Evolutionary conservation across 345 rosid species (phyloP).

Genomic region (Brassica rapa): DNA sequence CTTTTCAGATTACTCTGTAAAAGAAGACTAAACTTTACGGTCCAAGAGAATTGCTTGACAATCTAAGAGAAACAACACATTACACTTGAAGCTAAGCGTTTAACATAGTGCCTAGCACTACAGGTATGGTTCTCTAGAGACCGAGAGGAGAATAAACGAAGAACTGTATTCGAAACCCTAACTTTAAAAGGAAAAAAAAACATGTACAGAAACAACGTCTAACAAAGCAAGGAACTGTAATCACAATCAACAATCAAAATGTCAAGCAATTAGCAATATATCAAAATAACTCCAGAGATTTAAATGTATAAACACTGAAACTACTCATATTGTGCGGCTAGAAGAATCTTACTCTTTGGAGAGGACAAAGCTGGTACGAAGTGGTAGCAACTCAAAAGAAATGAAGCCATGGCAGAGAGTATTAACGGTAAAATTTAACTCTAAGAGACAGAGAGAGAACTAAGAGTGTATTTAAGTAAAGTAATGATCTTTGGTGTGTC

Average conservation of each 20-base stretch:
- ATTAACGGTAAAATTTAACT: background rate
- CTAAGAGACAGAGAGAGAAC: conserved; percentile 22
- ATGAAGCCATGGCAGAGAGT: conserved; percentile 16
- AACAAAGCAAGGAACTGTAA: background rate
- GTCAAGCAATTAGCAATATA: too few species aligned
- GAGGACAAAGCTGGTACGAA: conserved; percentile 10
- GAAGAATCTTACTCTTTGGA: conserved; percentile 17
- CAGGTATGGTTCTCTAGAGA: too few species aligned
- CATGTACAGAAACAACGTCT: too few species aligned
- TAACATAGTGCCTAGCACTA: too few species aligned
- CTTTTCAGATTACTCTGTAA: background rate
- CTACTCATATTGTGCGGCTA: background rate
- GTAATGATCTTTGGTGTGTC: conserved; percentile 32
- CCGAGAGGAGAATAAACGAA: too few species aligned
- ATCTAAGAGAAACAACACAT: background rate
- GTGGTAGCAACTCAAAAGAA: background rate
- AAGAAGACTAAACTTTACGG: background rate
- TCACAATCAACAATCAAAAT: background rate
- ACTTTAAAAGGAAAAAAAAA: too few species aligned
- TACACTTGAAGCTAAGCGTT: background rate
- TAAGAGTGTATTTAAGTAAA: conserved; percentile 33
- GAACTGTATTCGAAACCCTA: too few species aligned
- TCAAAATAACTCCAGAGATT: too few species aligned
- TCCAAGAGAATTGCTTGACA: background rate
- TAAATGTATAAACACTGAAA: too few species aligned